Evolutionary conservation across 2,329 filamentous ascomycete species (phyloP).

Genomic region (Colletotrichum tofieldiae): DNA sequence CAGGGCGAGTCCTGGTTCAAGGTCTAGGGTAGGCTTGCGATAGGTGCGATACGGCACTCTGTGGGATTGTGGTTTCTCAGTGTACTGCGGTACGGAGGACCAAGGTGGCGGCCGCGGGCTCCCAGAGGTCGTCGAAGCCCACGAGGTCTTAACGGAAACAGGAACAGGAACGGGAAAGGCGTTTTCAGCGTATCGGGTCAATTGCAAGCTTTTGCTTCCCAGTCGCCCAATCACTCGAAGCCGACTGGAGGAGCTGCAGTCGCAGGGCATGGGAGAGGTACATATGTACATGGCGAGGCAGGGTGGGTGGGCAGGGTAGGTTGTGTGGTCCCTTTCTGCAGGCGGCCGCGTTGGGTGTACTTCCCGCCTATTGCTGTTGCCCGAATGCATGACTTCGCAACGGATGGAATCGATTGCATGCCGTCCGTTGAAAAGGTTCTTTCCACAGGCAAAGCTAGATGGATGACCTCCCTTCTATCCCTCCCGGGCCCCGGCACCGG

Average conservation of each 20-base stretch:
- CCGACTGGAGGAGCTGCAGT: conserved; percentile 14
- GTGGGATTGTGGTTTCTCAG: not conserved
- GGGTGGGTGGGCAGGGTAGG: not conserved
- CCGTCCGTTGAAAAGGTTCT: not conserved
- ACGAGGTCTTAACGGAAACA: not conserved
- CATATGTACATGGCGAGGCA: not conserved
- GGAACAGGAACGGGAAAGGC: conserved; percentile 10
- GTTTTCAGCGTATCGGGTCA: conserved; percentile 14
- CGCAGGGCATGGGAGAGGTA: not conserved
- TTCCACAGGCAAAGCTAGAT: not conserved
- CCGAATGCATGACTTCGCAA: too few species aligned
- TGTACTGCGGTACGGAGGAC: too few species aligned
- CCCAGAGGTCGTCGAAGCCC: not conserved
- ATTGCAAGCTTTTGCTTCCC: conserved; percentile 8
- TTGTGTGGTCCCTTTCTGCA: not conserved
- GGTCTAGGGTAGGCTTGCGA: conserved; percentile 31
- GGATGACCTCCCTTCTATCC: not conserved
- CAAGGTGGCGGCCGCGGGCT: not conserved
- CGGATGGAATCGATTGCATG: too few species aligned
- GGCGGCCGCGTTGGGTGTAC: not conserved
- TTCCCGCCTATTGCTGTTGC: not conserved
- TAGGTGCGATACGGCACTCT: conserved; percentile 28
- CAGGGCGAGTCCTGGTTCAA: conserved; percentile 24
- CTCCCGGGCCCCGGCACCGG: not conserved
- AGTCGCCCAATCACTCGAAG: conserved; percentile 1